These are phyloP conservation scores for Phaeosphaeriaceae sp. DNA, from an alignment of 2,329 filamentous ascomycete genomes.

Conservation along the genomic window DNA sequence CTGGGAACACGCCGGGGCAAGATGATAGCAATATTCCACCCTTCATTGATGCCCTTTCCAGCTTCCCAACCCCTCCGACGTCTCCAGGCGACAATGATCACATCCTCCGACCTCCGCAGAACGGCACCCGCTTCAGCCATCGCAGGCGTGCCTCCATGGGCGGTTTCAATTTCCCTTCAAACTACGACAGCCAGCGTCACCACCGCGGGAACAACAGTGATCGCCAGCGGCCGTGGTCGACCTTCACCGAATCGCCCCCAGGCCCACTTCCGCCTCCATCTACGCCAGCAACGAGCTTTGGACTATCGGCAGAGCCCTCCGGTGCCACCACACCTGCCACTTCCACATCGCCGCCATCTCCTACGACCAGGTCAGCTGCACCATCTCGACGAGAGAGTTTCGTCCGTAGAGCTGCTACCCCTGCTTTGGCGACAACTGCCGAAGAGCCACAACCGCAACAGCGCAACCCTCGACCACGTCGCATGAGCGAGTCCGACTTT, in stretches of 20 bases:
- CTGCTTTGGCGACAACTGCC: slow-evolving; percentile 52
- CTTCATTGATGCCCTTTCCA: slow-evolving; percentile 60
- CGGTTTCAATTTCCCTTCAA: slow-evolving; percentile 58
- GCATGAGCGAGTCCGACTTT: slow-evolving; percentile 67
- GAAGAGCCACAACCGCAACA: slow-evolving; percentile 49
- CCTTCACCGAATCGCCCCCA: slow-evolving; percentile 62
- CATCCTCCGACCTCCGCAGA: slow-evolving; percentile 61
- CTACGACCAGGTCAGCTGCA: slow-evolving; percentile 39
- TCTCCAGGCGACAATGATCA: slow-evolving; percentile 59
- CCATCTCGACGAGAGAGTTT: slow-evolving; percentile 51
- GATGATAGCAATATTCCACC: slow-evolving; percentile 54
- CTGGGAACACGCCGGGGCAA: slow-evolving; percentile 54
- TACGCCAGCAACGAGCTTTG: slow-evolving; percentile 65
- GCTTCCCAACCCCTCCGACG: slow-evolving; percentile 54
- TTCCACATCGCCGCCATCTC: slow-evolving; percentile 43
- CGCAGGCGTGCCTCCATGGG: slow-evolving; percentile 63
- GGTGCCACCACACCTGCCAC: slow-evolving; percentile 53
- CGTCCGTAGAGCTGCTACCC: slow-evolving; percentile 46
- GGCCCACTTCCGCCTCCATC: slow-evolving; percentile 69
- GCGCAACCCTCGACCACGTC: slow-evolving; percentile 59
- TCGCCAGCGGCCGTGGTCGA: slow-evolving; percentile 51
- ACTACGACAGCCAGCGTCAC: slow-evolving; percentile 62
- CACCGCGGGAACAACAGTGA: slow-evolving; percentile 53
- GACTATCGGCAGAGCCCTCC: slow-evolving; percentile 62
- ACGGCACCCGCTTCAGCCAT: slow-evolving; percentile 61